A percentile compares a stretch with the other conserved stretches of the same genome.
Evolutionary conservation across 306 rosid species (phyloP).

Genomic region (Hylodesmum podocarpum): DNA sequence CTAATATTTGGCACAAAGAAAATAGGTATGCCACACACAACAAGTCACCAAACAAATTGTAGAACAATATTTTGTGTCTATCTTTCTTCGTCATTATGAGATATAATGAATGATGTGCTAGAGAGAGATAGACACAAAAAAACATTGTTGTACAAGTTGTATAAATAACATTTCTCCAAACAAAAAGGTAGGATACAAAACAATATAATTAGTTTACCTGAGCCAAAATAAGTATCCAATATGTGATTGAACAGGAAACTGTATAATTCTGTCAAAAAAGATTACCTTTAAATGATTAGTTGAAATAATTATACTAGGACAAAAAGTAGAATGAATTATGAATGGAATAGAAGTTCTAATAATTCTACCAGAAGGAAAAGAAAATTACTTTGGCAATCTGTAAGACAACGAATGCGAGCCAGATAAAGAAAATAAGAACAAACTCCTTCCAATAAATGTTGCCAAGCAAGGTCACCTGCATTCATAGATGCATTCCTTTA

Average conservation of each 20-base stretch:
- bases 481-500: not conserved
- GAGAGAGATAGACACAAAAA: no score
- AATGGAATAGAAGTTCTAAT: not conserved
- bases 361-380: not conserved
- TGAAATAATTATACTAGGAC: not conserved
- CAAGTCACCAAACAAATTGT: no score
- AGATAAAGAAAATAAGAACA: conserved; percentile 70
- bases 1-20: not conserved
- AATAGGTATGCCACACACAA: no score
- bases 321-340: not conserved
- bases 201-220: conserved; percentile 50
- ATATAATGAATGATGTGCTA: no score
- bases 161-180: no score
- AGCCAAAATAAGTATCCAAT: conserved; percentile 60
- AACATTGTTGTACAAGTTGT: no score
- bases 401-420: conserved; percentile 62
- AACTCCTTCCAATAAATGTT: conserved; percentile 69
- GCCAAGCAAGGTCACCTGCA: conserved; percentile 51
- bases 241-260: conserved; percentile 53
- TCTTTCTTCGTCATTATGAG: no score
- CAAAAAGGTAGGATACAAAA: not conserved
- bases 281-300: not conserved
- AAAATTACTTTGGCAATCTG: conserved; percentile 61
- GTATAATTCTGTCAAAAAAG: conserved; percentile 45
- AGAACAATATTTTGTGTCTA: no score